Conservation (phyloP, 208 protist species). For the Crithidia fasciculata region DNA sequence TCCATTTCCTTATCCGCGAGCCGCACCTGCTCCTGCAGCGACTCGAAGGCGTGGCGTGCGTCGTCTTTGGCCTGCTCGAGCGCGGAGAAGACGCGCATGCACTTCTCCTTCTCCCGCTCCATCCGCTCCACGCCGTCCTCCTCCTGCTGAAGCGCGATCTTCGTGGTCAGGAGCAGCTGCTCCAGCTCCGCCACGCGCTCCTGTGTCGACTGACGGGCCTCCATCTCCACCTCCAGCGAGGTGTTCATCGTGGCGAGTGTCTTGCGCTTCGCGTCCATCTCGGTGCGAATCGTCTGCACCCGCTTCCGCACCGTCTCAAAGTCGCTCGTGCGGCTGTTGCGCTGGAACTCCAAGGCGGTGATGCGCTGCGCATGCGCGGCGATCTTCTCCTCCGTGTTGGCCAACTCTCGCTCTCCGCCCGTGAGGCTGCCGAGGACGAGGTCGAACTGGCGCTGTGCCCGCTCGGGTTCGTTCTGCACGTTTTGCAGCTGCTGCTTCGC, state of each 20-base stretch:
- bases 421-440: constrained; percentile 69
- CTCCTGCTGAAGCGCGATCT: constrained; percentile 61
- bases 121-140: constrained; percentile 65
- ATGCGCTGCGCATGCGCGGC: constrained; percentile 63
- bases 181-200: constrained; percentile 76
- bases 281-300: constrained; percentile 65
- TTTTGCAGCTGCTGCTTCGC: constrained; percentile 75
- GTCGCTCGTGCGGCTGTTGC: constrained; percentile 69
- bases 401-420: constrained; percentile 72
- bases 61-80: constrained; percentile 64
- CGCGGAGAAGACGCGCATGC: constrained; percentile 48
- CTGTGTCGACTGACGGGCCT: constrained; percentile 74
- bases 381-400: constrained; percentile 71
- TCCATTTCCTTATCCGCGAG: constrained; percentile 72
- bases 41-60: constrained; percentile 34
- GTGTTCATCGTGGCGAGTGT: constrained; percentile 88
- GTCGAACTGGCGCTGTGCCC: constrained; percentile 77
- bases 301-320: constrained; percentile 63
- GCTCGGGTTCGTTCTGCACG: constrained; percentile 82
- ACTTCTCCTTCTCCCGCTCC: constrained; percentile 77
- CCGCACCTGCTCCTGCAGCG: constrained; percentile 64
- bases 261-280: constrained; percentile 84
- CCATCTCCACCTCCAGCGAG: constrained; percentile 79
- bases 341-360: constrained; percentile 78
- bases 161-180: constrained; percentile 70